Conservation (phyloP, 1,139 yeast species). For the Waltiozyma sp. region DNA sequence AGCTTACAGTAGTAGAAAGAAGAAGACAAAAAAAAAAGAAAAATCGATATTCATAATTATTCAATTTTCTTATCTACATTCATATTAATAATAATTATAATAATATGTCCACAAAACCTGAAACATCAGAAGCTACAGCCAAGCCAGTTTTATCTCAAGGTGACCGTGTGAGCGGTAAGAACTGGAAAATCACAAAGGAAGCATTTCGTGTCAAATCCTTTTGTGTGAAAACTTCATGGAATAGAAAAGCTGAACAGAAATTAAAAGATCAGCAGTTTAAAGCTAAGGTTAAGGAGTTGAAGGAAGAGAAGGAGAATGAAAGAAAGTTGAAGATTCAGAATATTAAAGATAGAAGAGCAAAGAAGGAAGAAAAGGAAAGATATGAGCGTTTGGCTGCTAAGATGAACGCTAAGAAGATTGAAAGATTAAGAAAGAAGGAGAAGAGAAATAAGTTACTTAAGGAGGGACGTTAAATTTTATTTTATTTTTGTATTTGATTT, state of each 20-base stretch:
- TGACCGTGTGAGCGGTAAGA: slow-evolving; percentile 27
- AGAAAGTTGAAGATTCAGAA: slow-evolving; percentile 40
- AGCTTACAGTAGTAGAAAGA: background rate
- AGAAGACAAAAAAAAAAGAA: background rate
- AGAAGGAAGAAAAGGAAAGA: slow-evolving; percentile 65
- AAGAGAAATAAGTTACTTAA: slow-evolving; percentile 72
- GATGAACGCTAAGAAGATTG: slow-evolving; percentile 72
- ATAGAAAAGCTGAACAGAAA: slow-evolving; percentile 26
- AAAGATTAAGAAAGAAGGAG: slow-evolving; percentile 68
- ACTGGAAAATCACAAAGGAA: slow-evolving; percentile 44
- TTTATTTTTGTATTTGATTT: background rate
- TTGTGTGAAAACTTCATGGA: slow-evolving; percentile 28
- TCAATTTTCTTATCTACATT: no score
- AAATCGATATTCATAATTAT: background rate
- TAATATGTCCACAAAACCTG: background rate
- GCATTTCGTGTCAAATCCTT: slow-evolving; percentile 29
- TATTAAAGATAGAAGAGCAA: slow-evolving; percentile 53
- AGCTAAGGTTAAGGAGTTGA: slow-evolving; percentile 38
- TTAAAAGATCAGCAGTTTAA: slow-evolving; percentile 28
- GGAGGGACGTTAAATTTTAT: slow-evolving; percentile 32
- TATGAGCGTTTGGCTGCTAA: slow-evolving; percentile 59
- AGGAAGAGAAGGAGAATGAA: slow-evolving; percentile 50
- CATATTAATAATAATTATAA: no score
- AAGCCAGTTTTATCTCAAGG: background rate
- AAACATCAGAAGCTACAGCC: background rate